Base-by-base conservation (phyloP, 768 basidiomycete genomes). In the Collybiopsis luxurians region DNA sequence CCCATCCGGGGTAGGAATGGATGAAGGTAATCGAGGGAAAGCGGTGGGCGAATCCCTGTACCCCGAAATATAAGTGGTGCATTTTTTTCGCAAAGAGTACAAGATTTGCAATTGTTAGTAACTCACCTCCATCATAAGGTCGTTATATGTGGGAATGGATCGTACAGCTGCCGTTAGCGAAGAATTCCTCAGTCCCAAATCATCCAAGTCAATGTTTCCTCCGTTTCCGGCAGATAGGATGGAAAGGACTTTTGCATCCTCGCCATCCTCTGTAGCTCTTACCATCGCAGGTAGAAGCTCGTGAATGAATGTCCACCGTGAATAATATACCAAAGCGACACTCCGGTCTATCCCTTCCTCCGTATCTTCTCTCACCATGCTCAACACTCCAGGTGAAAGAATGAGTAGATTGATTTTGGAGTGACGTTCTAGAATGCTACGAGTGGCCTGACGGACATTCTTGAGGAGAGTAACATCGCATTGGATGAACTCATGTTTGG, bases 291-390 rank as follows among this genome's bases (percentile, higher is more conserved):
- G 75, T 28, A 73, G 42, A 7, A 77, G 63, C 38, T 73, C 74
- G 47, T 71, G 50, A 30, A 68, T 67, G 63, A 75, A 75, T 55
- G 68, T 69, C 70, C 69, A 75, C n/a, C 75, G 62, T 30, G 73
- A 63, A 58, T 77, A 77, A 55, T 75, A 75, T 42, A 72, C 68
- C 24, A 75, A 45, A 11, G 70, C 73, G 24, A 75, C 58, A 57
- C 73, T 72, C 51, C 60, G 60, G 57, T 75, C 76, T 40, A 76
- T 66, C 3, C 76, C 75, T 57, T 76, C 75, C 24, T 57, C 55
- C 10, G 74, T 75, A 59, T 75, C 73, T 21, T 66, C 64, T 28
- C 73, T 55, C 56, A 59, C 51, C 40, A 72, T 53, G 42, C 62
- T 61, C 52, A 72, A 50, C 39, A 71, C 61, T 2, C 73, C 75